These are phyloP conservation scores for Talaromyces atroroseus DNA, from an alignment of 2,329 filamentous ascomycete genomes.

Conservation along the genomic window DNA sequence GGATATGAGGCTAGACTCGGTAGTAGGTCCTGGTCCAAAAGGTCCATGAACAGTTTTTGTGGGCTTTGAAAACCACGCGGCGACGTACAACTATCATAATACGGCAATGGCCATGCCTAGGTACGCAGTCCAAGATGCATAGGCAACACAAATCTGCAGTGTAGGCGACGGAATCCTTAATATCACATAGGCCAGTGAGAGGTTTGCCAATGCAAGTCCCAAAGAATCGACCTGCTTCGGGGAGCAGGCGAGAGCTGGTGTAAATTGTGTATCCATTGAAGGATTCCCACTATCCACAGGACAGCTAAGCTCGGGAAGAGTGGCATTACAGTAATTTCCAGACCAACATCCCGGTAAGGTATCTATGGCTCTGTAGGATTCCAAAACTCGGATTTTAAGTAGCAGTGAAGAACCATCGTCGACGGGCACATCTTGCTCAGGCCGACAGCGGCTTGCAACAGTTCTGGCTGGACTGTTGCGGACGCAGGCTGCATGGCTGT, in stretches of 20 bases:
- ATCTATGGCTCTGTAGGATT: neutral
- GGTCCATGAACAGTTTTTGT: neutral
- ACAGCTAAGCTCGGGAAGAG: neutral
- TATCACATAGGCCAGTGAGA: neutral
- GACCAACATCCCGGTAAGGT: neutral
- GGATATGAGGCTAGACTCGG: no score
- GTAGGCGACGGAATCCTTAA: neutral
- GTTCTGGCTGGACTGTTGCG: neutral
- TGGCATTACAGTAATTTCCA: neutral
- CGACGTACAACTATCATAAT: neutral
- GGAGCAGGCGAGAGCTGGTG: neutral
- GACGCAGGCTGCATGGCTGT: neutral
- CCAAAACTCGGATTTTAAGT: neutral
- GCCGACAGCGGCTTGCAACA: neutral
- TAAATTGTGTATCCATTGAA: neutral
- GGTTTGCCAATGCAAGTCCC: neutral
- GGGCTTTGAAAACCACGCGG: neutral
- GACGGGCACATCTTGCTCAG: neutral
- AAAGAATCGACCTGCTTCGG: neutral
- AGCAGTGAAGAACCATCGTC: neutral
- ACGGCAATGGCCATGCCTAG: neutral
- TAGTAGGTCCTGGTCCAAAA: neutral
- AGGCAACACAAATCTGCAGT: neutral
- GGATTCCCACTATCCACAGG: neutral
- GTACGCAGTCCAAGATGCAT: neutral